Conservation (phyloP, 2,329 filamentous ascomycete species). For the Cytospora paraplurivora region DNA sequence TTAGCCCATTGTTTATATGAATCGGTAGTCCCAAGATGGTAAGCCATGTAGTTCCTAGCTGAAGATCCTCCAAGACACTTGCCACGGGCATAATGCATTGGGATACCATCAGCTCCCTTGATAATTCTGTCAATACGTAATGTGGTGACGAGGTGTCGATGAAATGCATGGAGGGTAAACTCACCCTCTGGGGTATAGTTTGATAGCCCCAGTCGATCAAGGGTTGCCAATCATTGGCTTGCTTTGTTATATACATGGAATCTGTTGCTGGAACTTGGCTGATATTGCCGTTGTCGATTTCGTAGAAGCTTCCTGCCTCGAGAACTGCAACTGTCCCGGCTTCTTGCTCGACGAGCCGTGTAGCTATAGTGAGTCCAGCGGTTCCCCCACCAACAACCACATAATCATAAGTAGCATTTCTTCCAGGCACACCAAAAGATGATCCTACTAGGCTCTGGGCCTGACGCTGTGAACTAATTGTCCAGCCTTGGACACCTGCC, state of each 20-base stretch:
- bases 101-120: background rate
- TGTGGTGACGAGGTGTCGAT: too few relatives aligned
- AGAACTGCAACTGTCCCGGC: constrained; percentile 17
- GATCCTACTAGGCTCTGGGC: background rate
- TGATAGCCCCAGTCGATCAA: constrained; percentile 21
- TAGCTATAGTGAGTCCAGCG: constrained; percentile 20
- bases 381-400: constrained; percentile 23
- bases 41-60: constrained; percentile 20
- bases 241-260: constrained; percentile 6
- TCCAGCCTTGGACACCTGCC: background rate
- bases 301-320: constrained; percentile 23
- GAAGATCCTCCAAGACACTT: constrained; percentile 19
- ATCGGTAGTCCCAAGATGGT: constrained; percentile 13
- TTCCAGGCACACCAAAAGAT: constrained; percentile 18
- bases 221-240: constrained; percentile 7
- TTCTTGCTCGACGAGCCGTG: constrained; percentile 8
- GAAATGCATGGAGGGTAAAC: background rate
- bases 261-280: constrained; percentile 16
- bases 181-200: background rate
- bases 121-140: background rate
- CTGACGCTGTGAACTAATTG: background rate
- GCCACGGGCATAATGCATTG: constrained; percentile 19
- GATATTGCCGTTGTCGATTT: constrained; percentile 20
- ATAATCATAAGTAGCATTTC: constrained; percentile 20
- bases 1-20: constrained; percentile 16